Evolutionary conservation across 176 grass and related monocot species (phyloP), one percentile per base, ranked within the genome.

Genomic region (Rhynchospora breviuscula): DNA sequence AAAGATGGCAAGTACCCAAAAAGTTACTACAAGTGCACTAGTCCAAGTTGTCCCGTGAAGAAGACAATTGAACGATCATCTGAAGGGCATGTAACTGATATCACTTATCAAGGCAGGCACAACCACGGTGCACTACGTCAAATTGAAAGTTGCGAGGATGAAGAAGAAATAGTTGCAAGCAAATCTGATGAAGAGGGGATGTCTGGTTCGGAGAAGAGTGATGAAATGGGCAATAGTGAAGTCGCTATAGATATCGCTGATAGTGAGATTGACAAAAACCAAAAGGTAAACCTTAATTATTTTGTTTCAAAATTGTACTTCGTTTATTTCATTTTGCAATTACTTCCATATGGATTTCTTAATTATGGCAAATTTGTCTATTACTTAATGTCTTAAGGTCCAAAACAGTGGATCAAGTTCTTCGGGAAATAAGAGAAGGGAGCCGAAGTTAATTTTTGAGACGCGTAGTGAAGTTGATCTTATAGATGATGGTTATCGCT

Each of bases 21-120:
- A 85, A 97, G 91, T 86, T 93, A 97, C 84, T 97, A 91, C 87
- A 91, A 93, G 87, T 93, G 91, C 84, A 93, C 89, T 0, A 45
- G 80, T 77, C 87, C 84, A 49, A 88, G 78, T 43, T 97, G 91
- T 81, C 83, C 80, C 31, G 94, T 93, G 56, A 97, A 93, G 88
- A 97, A 97, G 87, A 87, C 87, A 54, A 88, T 93, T 8, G 94
- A 97, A 81, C 83, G 91, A 53, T 93, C 94, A 7, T 86, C 62
- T 76, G 85, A 91, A 26, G 94, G 94, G 1, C 83, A 90, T 73
- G 90, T 97, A 86, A 93, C 86, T 14, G 91, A 97, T 76, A 93
- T 97, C 83, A 97, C 87, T 49, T 97, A 97, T 88, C 92, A 93
- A 89, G 91, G 86, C n/a, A 85, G 82, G 15, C 94, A 93, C 85